Conservation (phyloP, 1,139 yeast species). For the Zygosaccharomyces pseudobailii region DNA sequence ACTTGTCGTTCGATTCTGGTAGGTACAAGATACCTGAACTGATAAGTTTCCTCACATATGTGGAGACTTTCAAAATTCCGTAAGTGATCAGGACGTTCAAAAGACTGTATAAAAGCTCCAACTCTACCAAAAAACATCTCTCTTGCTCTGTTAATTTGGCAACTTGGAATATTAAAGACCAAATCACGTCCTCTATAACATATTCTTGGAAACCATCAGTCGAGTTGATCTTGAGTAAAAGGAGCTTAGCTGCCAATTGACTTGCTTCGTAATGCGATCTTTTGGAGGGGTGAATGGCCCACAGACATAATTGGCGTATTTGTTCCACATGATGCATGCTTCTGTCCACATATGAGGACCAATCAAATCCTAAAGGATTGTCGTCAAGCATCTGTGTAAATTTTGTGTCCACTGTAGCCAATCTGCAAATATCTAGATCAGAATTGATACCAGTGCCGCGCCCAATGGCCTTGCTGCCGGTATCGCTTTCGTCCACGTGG, state of each 20-base stretch:
- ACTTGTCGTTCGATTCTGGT: slow-evolving; percentile 34
- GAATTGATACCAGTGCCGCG: not conserved
- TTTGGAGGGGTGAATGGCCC: slow-evolving; percentile 34
- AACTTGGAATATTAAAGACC: slow-evolving; percentile 32
- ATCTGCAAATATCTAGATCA: slow-evolving; percentile 10
- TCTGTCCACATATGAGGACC: slow-evolving; percentile 31
- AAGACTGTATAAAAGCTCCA: slow-evolving; percentile 22
- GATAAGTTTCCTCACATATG: slow-evolving; percentile 70
- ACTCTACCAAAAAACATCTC: slow-evolving; percentile 12
- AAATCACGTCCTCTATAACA: slow-evolving; percentile 31
- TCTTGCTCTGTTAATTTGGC: slow-evolving; percentile 24
- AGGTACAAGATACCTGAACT: slow-evolving; percentile 77
- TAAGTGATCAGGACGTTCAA: slow-evolving; percentile 30
- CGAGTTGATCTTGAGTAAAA: slow-evolving; percentile 29
- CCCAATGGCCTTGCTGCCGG: not conserved
- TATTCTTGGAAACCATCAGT: slow-evolving; percentile 29
- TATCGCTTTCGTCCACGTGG: not conserved
- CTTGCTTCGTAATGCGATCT: slow-evolving; percentile 29
- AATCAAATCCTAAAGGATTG: slow-evolving; percentile 29
- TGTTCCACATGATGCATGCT: slow-evolving; percentile 22
- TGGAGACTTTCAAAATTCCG: slow-evolving; percentile 45
- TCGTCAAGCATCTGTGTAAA: slow-evolving; percentile 27
- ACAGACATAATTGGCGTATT: slow-evolving; percentile 28
- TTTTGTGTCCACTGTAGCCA: slow-evolving; percentile 23
- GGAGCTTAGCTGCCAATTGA: slow-evolving; percentile 30